These are phyloP conservation scores for Fraxinus quadrangulata DNA, from an alignment of 257 asterid species.

Conservation along the genomic window DNA sequence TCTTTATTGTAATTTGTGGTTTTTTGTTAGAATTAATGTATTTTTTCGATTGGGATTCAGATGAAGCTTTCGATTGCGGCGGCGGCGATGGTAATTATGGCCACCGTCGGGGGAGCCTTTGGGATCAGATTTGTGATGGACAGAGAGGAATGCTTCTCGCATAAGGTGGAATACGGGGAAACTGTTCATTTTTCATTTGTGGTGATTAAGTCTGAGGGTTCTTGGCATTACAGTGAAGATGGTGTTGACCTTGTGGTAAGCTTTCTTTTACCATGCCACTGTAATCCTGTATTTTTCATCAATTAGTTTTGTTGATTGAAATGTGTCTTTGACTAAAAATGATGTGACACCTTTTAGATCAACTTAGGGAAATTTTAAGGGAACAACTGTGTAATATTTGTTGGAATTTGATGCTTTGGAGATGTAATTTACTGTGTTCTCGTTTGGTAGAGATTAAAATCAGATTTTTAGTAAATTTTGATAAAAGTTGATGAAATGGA, in stretches of 20 bases:
- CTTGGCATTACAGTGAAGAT: slow-evolving; percentile 79
- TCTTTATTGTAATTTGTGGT: background rate
- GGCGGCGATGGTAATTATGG: slow-evolving; percentile 37
- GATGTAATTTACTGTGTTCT: too few species aligned
- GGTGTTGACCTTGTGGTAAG: slow-evolving; percentile 98
- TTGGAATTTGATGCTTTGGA: too few species aligned
- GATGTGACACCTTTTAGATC: too few species aligned
- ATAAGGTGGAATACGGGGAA: slow-evolving; percentile 85
- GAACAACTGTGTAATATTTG: too few species aligned
- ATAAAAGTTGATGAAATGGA: too few species aligned
- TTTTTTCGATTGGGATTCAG: slow-evolving; percentile 40
- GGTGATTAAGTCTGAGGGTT: slow-evolving; percentile 80
- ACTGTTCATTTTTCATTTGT: slow-evolving; percentile 90
- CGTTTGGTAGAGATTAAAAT: too few species aligned
- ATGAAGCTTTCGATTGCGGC: slow-evolving; percentile 40
- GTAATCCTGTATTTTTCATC: background rate
- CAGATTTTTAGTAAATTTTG: too few species aligned
- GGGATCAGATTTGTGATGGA: slow-evolving; percentile 92
- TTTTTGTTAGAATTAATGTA: background rate
- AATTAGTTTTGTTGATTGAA: background rate
- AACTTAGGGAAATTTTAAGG: too few species aligned
- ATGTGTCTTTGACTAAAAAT: background rate
- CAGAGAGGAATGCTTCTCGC: slow-evolving; percentile 91
- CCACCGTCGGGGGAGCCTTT: slow-evolving; percentile 46
- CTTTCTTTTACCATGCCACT: background rate